Base-by-base conservation (phyloP, 169 alveolate genomes). In the Plasmodium adleri region DNA sequence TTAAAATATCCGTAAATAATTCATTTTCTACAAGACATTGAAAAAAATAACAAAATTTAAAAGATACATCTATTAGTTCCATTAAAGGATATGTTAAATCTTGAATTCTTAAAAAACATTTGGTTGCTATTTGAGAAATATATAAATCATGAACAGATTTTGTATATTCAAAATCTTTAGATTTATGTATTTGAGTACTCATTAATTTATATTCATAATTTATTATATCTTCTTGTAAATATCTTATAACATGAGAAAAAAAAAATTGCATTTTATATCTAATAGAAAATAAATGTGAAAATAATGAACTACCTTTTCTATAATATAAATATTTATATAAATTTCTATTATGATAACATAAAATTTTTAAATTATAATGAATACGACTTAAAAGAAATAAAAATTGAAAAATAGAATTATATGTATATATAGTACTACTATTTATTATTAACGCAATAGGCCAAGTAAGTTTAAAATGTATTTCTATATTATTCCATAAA, bases 101-200 rank as follows among this genome's bases (percentile, higher is more conserved):
- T 62, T 86, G 88, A 72, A 86, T 75, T 9, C 92, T 66, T 17
- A 86, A 62, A 59, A 86, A 86, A 54, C 92, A 86, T 72, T 86
- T 86, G 7, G 92, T 86, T 32, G 92, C 92, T 32, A 86, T 64
- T 73, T 86, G 92, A 50, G 92, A 70, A 86, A 86, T 71, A 49
- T 71, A 86, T 32, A 86, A 72, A 63, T 86, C 92, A 72, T 86
- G 92, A 28, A 86, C 64, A 17, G 92, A 86, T 43, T 86, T 86
- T 20, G 92, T 86, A 54, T 86, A 86, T 66, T 86, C 92, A 86
- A 86, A 86, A 86, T 86, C 92, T 72, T 86, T 70, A 10, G 92
- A 86, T 72, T 86, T 86, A 67, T 86, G 92, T 45, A 86, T 72
- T 50, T 86, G 92, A 3, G 76, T 70, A 71, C 43, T 71, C 92